Evolutionary conservation across 2,329 filamentous ascomycete species (phyloP), one percentile per base, ranked within the genome.

Genomic region (Sclerotinia spermophila): DNA sequence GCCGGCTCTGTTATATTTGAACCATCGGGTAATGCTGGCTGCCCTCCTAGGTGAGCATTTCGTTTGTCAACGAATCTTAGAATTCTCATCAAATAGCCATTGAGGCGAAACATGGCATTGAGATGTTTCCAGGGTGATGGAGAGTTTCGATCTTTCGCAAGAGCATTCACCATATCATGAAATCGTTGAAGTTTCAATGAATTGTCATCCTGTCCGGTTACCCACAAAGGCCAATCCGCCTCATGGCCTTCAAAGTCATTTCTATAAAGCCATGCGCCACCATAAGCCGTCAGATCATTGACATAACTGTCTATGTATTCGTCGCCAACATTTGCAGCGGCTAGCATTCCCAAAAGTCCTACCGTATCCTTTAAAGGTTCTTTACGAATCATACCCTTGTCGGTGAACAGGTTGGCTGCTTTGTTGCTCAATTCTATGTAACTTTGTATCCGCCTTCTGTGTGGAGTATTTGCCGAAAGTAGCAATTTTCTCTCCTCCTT

Each of bases 11-110:
- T 24, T n/a, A 72, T 45, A 24, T 68, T 72, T 13, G 71, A 69
- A 13, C 71, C 62, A 67, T 71, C 60, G 13, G 71, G 55, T 15
- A 71, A 44, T 17, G 71, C 53, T 11, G 35, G 33, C 40, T 17
- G 51, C 17, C 59, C 51, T 8, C 24, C 40, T 11, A 68, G 30
- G 55, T 65, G 24, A 33, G 55, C 38, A 44, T 72, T 65, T 19
- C 33, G 35, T 30, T 24, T 27, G 35, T 72, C 61, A 3, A 53
- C 8, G 40, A 72, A 68, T 53, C 67, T 64, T 45, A 51, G n/a
- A 13, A 69, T 61, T 48, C 35, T 64, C 33, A 33, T 40, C 40
- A 69, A 53, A 27, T 64, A 64, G 19, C 45, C 56, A 27, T 13
- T 24, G 19, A 69, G 67, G 27, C 67, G 44, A 44, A 69, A 64